Base-by-base conservation (phyloP, 2,329 filamentous ascomycete genomes). In the Alternaria triticimaculans region DNA sequence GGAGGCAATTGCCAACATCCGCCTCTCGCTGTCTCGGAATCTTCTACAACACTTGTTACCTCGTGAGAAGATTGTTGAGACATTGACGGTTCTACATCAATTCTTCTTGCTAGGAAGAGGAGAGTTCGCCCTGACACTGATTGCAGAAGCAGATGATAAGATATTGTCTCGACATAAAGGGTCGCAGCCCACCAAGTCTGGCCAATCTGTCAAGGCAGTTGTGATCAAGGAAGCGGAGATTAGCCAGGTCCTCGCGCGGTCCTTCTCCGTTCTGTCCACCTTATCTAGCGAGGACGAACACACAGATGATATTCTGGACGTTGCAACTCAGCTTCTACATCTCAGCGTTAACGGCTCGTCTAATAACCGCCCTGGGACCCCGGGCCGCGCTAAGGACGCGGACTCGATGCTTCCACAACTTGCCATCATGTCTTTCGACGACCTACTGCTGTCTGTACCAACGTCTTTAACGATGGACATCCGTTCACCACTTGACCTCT, bases 21-120 rank as follows among this genome's bases (percentile, higher is more conserved):
- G 95, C 8, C 83, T 92, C 3, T 95, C 92, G 0, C 84, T 98
- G 11, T 97, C 95, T 1, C 89, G 92, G 67, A 96, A 93, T 33
- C 91, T 92, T 0, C 83, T 98, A 4, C 93, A 95, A 56, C 90
- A 92, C 72, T 84, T 98, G 0, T 81, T 99, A 4, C 96, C 96
- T 0, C 82, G 94, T 6, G 85, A 87, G 11, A 91, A 88, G 71
- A 93, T 97, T 5, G 83, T 93, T 6, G 90, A 96, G 67, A 88
- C 92, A 54, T 83, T 98, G 14, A 88, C 89, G 26, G 84, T 97
- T 9, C 84, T 97, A 1, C 87, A 94, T 51, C 90, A 96, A 60
- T 97, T 97, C 80, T 93, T 97, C 70, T 86, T 99, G 3, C 85
- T 99, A 0, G 91, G 92, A 1, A 88, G 93, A 33, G 95, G 95